phyloP scores from a whole-genome alignment of 2,329 filamentous ascomycete species.

The Clonostachys solani region DNA sequence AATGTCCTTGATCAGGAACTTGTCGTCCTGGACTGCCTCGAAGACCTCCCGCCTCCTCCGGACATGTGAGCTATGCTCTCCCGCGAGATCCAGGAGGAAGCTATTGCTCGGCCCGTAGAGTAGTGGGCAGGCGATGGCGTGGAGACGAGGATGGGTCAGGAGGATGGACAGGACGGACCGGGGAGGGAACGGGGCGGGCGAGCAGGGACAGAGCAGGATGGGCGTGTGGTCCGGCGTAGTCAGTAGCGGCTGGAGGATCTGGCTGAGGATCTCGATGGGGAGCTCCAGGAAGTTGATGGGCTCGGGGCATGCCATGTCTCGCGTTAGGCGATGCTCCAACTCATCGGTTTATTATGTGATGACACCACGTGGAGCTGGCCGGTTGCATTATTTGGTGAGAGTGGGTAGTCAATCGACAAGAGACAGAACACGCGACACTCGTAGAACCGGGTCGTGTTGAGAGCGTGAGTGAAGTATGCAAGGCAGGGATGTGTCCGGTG shows the following conservation, averaged over 20 bases:
- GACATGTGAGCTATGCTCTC: constrained; percentile 17
- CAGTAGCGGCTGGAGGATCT: constrained; percentile 21
- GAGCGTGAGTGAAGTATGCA: too few relatives aligned
- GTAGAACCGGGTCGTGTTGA: too few relatives aligned
- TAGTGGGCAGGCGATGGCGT: constrained; percentile 21
- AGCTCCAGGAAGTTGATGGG: constrained; percentile 22
- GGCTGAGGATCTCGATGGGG: constrained; percentile 22
- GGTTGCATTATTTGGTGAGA: too few relatives aligned
- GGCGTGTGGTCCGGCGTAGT: constrained; percentile 7
- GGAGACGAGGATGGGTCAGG: constrained; percentile 22
- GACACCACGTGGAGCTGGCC: too few relatives aligned
- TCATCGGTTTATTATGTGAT: too few relatives aligned
- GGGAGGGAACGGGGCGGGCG: constrained; percentile 9
- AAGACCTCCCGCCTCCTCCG: constrained; percentile 11
- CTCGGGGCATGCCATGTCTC: constrained; percentile 1
- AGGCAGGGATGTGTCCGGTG: too few relatives aligned
- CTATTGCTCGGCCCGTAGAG: constrained; percentile 20
- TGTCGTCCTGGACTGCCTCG: not conserved
- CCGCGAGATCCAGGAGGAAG: constrained; percentile 20
- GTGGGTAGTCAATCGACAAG: too few relatives aligned
- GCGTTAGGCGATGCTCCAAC: too few relatives aligned
- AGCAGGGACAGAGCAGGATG: constrained; percentile 21
- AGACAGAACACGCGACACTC: too few relatives aligned
- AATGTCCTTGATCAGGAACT: not conserved
- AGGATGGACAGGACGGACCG: constrained; percentile 16